phyloP scores from a whole-genome alignment of 345 rosid species.

The Atalantia buxifolia region DNA sequence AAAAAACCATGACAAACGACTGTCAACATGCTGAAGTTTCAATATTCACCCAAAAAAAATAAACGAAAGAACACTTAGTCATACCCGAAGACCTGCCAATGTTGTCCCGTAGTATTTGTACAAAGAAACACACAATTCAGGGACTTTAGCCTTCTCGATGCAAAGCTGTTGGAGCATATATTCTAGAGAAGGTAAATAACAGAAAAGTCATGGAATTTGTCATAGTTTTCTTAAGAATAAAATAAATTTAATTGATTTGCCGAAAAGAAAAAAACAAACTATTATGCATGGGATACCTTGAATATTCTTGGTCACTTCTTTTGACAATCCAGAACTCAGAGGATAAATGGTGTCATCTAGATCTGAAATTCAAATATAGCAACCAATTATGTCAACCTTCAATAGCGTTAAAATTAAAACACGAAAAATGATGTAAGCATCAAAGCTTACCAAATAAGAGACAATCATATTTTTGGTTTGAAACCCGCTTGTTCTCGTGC shows the following conservation, averaged over 20 bases:
- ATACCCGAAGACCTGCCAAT: conserved; percentile 95
- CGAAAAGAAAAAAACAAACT: background rate
- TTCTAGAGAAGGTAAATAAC: conserved; percentile 34
- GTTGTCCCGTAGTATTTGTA: conserved; percentile 91
- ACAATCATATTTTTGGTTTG: conserved; percentile 38
- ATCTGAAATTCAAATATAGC: conserved; percentile 32
- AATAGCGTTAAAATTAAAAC: background rate
- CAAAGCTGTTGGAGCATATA: conserved; percentile 75
- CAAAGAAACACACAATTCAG: conserved; percentile 57
- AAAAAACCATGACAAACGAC: background rate
- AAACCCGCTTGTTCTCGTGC: conserved; percentile 22
- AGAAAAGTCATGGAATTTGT: background rate
- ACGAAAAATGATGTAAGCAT: background rate
- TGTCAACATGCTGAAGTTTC: background rate
- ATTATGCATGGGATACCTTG: conserved; percentile 43
- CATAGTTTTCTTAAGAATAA: background rate
- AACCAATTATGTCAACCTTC: background rate
- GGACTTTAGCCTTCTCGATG: conserved; percentile 52
- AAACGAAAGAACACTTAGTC: background rate
- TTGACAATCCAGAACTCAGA: conserved; percentile 63
- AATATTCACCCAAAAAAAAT: background rate
- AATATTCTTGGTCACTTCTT: conserved; percentile 54
- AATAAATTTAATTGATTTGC: background rate
- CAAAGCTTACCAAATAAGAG: conserved; percentile 51
- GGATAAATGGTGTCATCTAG: conserved; percentile 91